Base-by-base conservation (phyloP, 352 stramenopile species). In the Hyaloperonospora arabidopsidis region DNA sequence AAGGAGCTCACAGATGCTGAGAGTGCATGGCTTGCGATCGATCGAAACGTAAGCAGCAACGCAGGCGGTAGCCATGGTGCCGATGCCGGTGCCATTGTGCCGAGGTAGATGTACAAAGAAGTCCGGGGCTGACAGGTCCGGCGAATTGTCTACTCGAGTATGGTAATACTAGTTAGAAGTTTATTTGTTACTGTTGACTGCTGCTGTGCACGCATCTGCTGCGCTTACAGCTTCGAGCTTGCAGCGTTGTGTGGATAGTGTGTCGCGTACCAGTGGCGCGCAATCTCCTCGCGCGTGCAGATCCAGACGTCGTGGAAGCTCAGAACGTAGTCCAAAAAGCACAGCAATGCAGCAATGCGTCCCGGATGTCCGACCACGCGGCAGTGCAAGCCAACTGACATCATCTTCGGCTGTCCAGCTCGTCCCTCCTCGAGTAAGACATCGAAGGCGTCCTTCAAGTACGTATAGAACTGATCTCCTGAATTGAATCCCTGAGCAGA, bases 361-460 rank as follows among this genome's bases (percentile, higher is more conserved):
- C 83, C 92, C 6, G 94, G 93, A 19, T 93, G 78, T 18, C 81
- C 89, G 17, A 96, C 76, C n/a, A 91, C 65, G 45, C 93, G 86
- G 65, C 93, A 97, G 59, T 98, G 94, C 34, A 98, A 71, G 1
- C 93, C 93, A 5, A 98, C 84, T 2, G 82, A 96, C 90, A 98
- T 97, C 93, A 98, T 98, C 70, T 97, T 97, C 7, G 88, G 80
- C 29, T 74, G 59, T 19, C 92, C 92, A 21, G 60, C 67, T 36
- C 74, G 77, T 21, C 91, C 93, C 72, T 98, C 94, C 23, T 86
- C 74, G n/a, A 97, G 68, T 48, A 94, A 57, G 50, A 89, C 78
- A 48, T 95, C 85, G 49, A 95, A 88, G 15, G 85, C 64, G 49
- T 95, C 85, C 35, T 97, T 97, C 48, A 98, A 74, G 68, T 97